Base-by-base conservation (phyloP, 2,329 filamentous ascomycete species). In the Akanthomyces muscarius region DNA sequence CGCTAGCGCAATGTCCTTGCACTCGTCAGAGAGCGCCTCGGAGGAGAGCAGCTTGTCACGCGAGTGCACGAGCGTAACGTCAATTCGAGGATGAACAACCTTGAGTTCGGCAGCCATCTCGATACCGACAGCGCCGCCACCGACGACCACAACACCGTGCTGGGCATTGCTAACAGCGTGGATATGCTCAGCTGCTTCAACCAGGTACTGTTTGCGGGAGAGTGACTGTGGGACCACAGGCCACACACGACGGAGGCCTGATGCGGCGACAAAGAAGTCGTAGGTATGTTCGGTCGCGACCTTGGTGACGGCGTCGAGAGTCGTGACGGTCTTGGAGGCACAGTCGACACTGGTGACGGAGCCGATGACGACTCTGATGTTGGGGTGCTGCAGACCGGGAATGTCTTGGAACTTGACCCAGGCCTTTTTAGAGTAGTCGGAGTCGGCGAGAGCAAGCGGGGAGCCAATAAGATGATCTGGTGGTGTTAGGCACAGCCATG, bases 41-140 rank as follows among this genome's bases (percentile, higher is more conserved):
- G 88, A 85, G 0, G 89, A 92, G 8, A 94, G 80, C 1, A 94
- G 82, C 69, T 84, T 84, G 30, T 83, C 78, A 23, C 89, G 81
- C 4, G 90, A 92, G 72, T 94, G 91, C 5, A 91, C 84, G 1
- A 95, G 82, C 1, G 86, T 90, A n/a, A 94, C 87, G 47, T 83
- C 82, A 61, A 86, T 77, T 13, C 82, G 69, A 0, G 91, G 89
- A 65, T 88, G 81, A 28, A 86, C 77, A 52, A 84, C 73, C 74
- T 92, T 93, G 61, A 93, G 78, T 76, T 95, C 90, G 1, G 89
- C 86, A 0, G 91, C 89, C 82, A 94, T 92, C 72, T 94, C 90
- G 61, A 93, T 87, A 10, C 91, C 91, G 1, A 93, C 90, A 7
- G 90, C 91, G 56, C 89, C 76, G 66, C 90, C 90, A 21, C 90